Evolutionary conservation across 345 rosid genomes (phyloP), one percentile per base, ranked within the genome.

Genomic region (Populus nigra): DNA sequence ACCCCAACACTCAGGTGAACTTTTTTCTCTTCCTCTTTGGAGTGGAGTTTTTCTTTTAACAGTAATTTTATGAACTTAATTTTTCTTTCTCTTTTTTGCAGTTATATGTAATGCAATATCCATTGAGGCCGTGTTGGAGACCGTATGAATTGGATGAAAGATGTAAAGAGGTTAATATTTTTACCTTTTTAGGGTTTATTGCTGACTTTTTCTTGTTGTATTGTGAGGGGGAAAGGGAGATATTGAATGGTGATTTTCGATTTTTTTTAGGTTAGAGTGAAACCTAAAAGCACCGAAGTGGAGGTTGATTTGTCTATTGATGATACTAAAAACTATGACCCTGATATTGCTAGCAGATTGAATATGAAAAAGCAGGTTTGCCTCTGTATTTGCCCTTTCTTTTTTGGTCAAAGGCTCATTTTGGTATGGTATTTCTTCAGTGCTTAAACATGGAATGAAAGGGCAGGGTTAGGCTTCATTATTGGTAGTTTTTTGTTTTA

Each of bases 91-190:
- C 36, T 33, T 33, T 66, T 18, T 73, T 88, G 53, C 89, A 94
- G 98, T 75, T 95, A 31, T 93, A 91, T 84, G 91, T 95, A 39
- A 45, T 90, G 86, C 99, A 95, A 84, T 95, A 89, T 86, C 98
- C 98, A 12, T 62, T 91, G 69, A 86, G 99, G 78, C 90, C 98
- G 4, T 76, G 84, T 68, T 95, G 99, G 99, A 93, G 97, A 65
- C 94, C 97, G 3, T 95, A 91, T 33, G 98, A 95, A 68, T 79
- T 95, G 82, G 98, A 94, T 49, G 94, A 91, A 55, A 86, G 89
- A 49, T 95, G 98, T 29, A 73, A 89, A 80, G 92, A 91, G 97
- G 98, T 90, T 78, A 65, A 78, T 80, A 31, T 29, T 59, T 11
- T 79, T 35, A 3, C 59, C 62, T 71, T 71, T 12, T 59, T 59